Percentiles rank a stretch among this genome's conserved stretches.
Evolutionary conservation across 805 yeast species (phyloP).

Genomic region (Zygotorulaspora sp.): DNA sequence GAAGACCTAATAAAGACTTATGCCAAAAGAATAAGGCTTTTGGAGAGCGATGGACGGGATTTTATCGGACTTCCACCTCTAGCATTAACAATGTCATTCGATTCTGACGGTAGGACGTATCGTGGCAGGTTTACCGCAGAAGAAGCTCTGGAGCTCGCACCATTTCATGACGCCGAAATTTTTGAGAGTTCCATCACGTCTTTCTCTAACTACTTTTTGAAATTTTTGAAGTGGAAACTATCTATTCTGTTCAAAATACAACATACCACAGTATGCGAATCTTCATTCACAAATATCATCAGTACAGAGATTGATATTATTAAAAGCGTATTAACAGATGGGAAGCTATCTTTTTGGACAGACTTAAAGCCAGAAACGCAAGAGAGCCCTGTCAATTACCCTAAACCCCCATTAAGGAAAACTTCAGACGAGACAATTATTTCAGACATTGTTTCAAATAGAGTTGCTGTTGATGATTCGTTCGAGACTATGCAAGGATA

Average conservation of each 20-base stretch:
- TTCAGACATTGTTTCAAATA: background rate
- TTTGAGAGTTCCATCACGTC: slow-evolving; percentile 4
- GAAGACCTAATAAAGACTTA: slow-evolving; percentile 6
- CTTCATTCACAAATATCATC: background rate
- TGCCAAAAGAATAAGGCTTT: slow-evolving; percentile 2
- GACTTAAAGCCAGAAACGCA: slow-evolving; percentile 4
- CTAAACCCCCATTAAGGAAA: background rate
- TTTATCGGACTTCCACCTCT: slow-evolving; percentile 18
- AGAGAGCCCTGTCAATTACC: background rate
- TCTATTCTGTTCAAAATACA: slow-evolving; percentile 1
- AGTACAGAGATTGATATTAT: slow-evolving; percentile 5
- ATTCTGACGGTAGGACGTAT: slow-evolving; percentile 1
- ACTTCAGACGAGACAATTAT: background rate
- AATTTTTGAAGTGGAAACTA: slow-evolving; percentile 14
- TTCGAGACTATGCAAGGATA: slow-evolving; percentile 2
- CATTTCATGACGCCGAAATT: slow-evolving; percentile 4
- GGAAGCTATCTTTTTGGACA: slow-evolving; percentile 10
- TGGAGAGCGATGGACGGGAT: slow-evolving; percentile 13
- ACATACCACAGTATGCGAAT: background rate
- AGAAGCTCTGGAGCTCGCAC: slow-evolving; percentile 12
- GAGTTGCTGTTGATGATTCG: too few relatives aligned
- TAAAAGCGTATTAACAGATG: background rate
- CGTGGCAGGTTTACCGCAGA: slow-evolving; percentile 11
- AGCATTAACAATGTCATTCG: slow-evolving; percentile 21
- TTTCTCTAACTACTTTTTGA: slow-evolving; percentile 11